These are phyloP conservation scores for Gentiana macrophylla DNA, from an alignment of 257 asterid species.

Conservation along the genomic window DNA sequence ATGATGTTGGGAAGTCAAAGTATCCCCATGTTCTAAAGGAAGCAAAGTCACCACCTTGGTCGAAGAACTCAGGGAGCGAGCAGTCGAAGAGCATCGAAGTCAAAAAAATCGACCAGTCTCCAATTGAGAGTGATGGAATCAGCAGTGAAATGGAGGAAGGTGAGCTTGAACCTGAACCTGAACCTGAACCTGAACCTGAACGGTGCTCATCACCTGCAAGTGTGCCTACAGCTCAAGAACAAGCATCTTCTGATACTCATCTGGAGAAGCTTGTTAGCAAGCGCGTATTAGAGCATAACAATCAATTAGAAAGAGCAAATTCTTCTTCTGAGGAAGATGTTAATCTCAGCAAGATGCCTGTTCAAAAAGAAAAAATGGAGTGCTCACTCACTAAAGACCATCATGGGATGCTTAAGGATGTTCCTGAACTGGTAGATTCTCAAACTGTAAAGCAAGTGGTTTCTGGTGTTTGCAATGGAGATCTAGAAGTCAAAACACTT, in stretches of 20 bases:
- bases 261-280: constrained; percentile 26
- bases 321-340: constrained; percentile 21
- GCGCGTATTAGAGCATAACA: constrained; percentile 16
- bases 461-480: constrained; percentile 23
- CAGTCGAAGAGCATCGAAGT: constrained; percentile 74
- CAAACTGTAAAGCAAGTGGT: constrained; percentile 20
- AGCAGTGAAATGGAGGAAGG: constrained; percentile 94
- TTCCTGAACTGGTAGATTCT: constrained; percentile 27
- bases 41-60: constrained; percentile 80
- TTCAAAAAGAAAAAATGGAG: constrained; percentile 29
- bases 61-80: constrained; percentile 93
- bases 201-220: constrained; percentile 22
- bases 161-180: constrained; percentile 89
- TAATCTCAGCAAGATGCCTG: constrained; percentile 21
- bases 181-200: constrained; percentile 28
- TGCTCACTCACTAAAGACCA: constrained; percentile 24
- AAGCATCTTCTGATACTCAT: constrained; percentile 26
- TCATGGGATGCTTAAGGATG: constrained; percentile 20
- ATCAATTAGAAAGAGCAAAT: constrained; percentile 17
- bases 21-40: constrained; percentile 54
- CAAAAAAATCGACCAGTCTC: constrained; percentile 55
- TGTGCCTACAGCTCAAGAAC: constrained; percentile 30
- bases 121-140: constrained; percentile 49
- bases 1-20: constrained; percentile 50
- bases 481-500: constrained; percentile 21